Evolutionary conservation across 2,329 filamentous ascomycete species (phyloP).

Genomic region (Cladosporium sp.): DNA sequence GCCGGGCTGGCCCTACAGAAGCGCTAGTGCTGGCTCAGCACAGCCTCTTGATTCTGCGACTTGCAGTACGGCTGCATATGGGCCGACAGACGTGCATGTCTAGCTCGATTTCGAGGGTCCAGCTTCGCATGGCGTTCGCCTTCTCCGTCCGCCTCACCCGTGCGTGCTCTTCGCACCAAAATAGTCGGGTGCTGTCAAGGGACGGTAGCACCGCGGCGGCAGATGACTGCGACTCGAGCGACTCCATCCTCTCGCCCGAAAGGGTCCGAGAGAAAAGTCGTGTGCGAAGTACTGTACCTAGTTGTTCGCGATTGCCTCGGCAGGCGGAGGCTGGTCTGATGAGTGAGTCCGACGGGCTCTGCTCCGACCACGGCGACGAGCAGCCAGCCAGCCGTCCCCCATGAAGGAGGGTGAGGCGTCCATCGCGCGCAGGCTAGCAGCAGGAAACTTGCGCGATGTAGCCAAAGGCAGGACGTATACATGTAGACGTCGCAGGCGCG

Average conservation of each 20-base stretch:
- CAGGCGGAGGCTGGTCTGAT: neutral
- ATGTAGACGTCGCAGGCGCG: neutral
- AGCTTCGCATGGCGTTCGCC: conserved; percentile 5
- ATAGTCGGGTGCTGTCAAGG: neutral
- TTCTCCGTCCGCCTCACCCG: conserved; percentile 10
- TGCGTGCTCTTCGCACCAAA: conserved; percentile 1
- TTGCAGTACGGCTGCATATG: conserved; percentile 8
- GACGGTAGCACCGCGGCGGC: conserved; percentile 6
- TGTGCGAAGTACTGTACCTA: too few species aligned
- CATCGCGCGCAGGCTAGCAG: too few species aligned
- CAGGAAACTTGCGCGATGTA: neutral
- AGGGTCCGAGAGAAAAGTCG: neutral
- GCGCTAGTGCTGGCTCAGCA: neutral
- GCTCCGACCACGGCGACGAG: neutral
- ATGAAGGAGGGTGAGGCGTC: too few species aligned
- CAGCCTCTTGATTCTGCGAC: conserved; percentile 12
- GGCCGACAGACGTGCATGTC: conserved; percentile 6
- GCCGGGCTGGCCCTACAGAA: conserved; percentile 4
- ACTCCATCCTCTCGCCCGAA: conserved; percentile 9
- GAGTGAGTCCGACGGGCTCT: neutral
- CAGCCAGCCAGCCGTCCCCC: too few species aligned
- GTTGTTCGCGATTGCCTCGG: neutral
- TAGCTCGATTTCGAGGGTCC: conserved; percentile 6
- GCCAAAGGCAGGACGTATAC: neutral
- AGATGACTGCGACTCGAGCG: neutral